phyloP scores from a whole-genome alignment of 345 rosid species.

The Gossypium rotundifolium region DNA sequence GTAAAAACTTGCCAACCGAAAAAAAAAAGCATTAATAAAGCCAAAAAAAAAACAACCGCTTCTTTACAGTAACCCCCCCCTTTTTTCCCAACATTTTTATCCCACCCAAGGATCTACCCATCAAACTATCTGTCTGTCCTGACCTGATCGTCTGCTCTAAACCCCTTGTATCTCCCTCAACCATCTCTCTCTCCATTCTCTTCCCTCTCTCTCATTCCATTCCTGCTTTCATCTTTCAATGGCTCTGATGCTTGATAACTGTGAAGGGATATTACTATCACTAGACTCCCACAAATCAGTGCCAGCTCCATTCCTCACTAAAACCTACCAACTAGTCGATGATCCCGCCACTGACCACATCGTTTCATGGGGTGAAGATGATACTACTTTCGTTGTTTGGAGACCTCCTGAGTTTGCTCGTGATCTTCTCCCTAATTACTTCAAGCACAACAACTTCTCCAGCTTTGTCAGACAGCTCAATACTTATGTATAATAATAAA shows the following conservation, averaged over 20 bases:
- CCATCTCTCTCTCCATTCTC: not conserved
- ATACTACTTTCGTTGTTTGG: conserved; percentile 86
- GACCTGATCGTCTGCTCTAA: conserved; percentile 11
- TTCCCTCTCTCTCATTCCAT: not conserved
- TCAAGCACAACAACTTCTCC: conserved; percentile 97
- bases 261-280: conserved; percentile 72
- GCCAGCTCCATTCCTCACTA: conserved; percentile 92
- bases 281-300: conserved; percentile 82
- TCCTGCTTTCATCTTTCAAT: conserved; percentile 24
- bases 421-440: conserved; percentile 92
- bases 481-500: conserved; percentile 54
- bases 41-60: conserved; percentile 5
- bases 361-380: conserved; percentile 94
- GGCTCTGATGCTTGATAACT: conserved; percentile 51
- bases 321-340: conserved; percentile 92
- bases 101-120: conserved; percentile 16
- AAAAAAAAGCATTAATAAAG: not conserved
- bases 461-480: conserved; percentile 97
- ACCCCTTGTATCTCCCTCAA: not conserved
- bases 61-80: conserved; percentile 10
- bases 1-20: not conserved
- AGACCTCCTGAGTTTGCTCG: conserved; percentile 92
- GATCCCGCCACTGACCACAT: conserved; percentile 81
- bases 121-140: not conserved
- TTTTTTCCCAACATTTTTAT: conserved; percentile 33